Percentiles rank a stretch among this genome's conserved stretches.
These are phyloP conservation scores for Scheffersomyces illinoinensis DNA, from an alignment of 1,139 yeast genomes.

Conservation along the genomic window DNA sequence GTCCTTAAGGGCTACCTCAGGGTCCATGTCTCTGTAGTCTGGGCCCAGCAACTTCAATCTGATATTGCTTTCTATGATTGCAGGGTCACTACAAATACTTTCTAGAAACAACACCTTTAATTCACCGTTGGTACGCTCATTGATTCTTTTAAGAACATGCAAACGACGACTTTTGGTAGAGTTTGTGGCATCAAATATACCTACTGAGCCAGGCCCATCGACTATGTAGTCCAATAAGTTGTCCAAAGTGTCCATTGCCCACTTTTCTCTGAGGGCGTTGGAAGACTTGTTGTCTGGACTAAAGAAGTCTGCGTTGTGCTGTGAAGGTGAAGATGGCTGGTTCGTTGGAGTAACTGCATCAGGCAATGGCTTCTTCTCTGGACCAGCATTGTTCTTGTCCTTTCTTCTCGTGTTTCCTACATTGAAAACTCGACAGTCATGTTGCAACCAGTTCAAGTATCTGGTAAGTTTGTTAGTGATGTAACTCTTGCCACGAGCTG, in stretches of 20 bases:
- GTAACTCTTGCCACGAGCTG: slow-evolving; percentile 91
- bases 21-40: slow-evolving; percentile 86
- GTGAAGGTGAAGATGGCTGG: slow-evolving; percentile 19
- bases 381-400: slow-evolving; percentile 67
- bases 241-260: slow-evolving; percentile 96
- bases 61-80: slow-evolving; percentile 78
- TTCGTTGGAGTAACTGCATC: slow-evolving; percentile 50
- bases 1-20: slow-evolving; percentile 74
- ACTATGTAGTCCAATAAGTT: slow-evolving; percentile 78
- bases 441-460: slow-evolving; percentile 89
- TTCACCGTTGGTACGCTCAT: slow-evolving; percentile 68
- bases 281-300: slow-evolving; percentile 74
- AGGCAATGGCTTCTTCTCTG: slow-evolving; percentile 70
- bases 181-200: slow-evolving; percentile 94
- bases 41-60: slow-evolving; percentile 89
- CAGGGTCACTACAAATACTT: slow-evolving; percentile 79
- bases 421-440: slow-evolving; percentile 84
- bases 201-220: slow-evolving; percentile 85
- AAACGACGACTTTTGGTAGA: slow-evolving; percentile 76
- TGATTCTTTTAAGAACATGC: slow-evolving; percentile 68
- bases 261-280: slow-evolving; percentile 73
- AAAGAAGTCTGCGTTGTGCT: slow-evolving; percentile 81
- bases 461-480: slow-evolving; percentile 87
- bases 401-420: slow-evolving; percentile 92
- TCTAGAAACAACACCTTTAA: slow-evolving; percentile 84